Evolutionary conservation across 2,329 filamentous ascomycete genomes (phyloP), one percentile per base, ranked within the genome.

Genomic region (Aspergillus fijiensis): DNA sequence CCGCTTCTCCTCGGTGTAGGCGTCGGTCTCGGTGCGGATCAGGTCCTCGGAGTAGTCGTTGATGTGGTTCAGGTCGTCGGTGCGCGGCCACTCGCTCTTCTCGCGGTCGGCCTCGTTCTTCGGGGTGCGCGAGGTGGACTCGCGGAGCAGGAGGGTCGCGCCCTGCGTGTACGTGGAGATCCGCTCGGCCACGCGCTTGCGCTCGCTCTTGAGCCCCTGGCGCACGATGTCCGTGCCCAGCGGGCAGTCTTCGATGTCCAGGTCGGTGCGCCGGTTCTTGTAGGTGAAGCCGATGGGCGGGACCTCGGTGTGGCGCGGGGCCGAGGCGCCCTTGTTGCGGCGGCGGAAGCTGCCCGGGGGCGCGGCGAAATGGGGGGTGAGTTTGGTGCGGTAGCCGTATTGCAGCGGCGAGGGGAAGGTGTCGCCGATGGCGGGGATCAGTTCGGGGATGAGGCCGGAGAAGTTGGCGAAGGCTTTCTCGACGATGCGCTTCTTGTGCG

Each of bases 171-270:
- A 98, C 29, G 85, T 86, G 16, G 80, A 75, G 58, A 91, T 86
- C 63, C 95, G 89, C 25, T 83, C 79, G 1, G 83, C 82, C 66
- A 98, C 91, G 59, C 90, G 85, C 70, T 84, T 83, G n/a, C 94
- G 83, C 80, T 97, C 94, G 7, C 84, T 83, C 67, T 84, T 87
- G 80, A 97, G 87, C 27, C 94, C 95, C 65, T 85, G 82, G 27
- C 91, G 85, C 16, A 99, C 89, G 42, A 90, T 90, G 31, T 91
- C 87, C 2, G 95, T 99, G 54, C 91, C 95, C 63, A 99, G 96
- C 5, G 95, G 95, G 68, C 95, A 99, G 73, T 98, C 93, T 75
- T 99, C 95, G 64, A 99, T 98, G 72, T 99, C 95, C 63, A 99
- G 81, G 3, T 93, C 93, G 62, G 83, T 83, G 59, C 88, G 84